Evolutionary conservation across 2,329 filamentous ascomycete species (phyloP).

Genomic region (Aspergillus ruber): DNA sequence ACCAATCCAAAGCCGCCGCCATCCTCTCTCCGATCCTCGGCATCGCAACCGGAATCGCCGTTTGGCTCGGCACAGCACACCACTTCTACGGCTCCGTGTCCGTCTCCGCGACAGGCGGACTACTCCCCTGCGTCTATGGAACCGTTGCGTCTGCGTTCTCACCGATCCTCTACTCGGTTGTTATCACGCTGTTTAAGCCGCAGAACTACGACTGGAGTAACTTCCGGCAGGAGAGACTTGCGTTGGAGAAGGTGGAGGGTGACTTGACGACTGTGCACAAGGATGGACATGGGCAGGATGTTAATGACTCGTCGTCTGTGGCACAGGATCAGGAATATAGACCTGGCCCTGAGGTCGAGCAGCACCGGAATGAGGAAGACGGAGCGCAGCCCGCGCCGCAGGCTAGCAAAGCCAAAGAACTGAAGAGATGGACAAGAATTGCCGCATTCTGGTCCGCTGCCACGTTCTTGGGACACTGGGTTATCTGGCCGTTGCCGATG

Average conservation of each 20-base stretch:
- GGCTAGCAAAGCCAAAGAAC: constrained; percentile 18
- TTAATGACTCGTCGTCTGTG: background rate
- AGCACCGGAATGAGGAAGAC: background rate
- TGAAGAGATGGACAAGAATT: constrained; percentile 44
- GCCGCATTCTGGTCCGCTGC: constrained; percentile 43
- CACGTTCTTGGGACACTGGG: constrained; percentile 49
- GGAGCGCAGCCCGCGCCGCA: no score
- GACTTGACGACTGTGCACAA: constrained; percentile 16
- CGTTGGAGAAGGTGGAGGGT: constrained; percentile 19
- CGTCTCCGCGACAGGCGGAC: constrained; percentile 44
- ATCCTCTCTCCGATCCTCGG: constrained; percentile 47
- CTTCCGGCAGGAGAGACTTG: constrained; percentile 28
- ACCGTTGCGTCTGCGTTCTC: constrained; percentile 49
- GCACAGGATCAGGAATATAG: background rate
- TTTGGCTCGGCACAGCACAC: constrained; percentile 48
- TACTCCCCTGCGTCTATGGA: constrained; percentile 49
- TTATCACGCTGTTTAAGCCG: constrained; percentile 43
- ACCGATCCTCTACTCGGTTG: constrained; percentile 44
- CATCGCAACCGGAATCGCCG: constrained; percentile 45
- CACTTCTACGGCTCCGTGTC: constrained; percentile 43
- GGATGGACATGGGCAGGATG: background rate
- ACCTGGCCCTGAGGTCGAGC: no score
- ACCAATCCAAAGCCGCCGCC: constrained; percentile 45
- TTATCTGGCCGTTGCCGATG: constrained; percentile 52
- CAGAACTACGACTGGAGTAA: constrained; percentile 39